Percentiles rank a stretch among this genome's conserved stretches.
phyloP scores from a whole-genome alignment of 2,329 filamentous ascomycete genomes.

The Diaporthe nobilis region DNA sequence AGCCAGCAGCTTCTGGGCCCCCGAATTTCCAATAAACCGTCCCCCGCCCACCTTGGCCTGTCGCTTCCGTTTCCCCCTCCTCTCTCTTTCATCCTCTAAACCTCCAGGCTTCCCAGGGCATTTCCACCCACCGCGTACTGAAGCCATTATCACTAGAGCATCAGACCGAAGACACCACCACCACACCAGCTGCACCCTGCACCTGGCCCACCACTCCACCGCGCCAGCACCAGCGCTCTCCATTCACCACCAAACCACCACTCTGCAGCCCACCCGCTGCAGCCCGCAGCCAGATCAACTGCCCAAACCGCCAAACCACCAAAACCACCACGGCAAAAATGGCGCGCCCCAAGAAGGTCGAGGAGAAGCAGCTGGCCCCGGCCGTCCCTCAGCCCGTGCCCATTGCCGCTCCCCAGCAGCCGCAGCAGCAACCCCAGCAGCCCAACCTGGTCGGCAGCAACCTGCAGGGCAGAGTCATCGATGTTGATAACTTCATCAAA shows the following conservation, averaged over 20 bases:
- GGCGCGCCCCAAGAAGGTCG: conserved; percentile 58
- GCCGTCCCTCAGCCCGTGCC: conserved; percentile 35
- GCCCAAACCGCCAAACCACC: conserved; percentile 21
- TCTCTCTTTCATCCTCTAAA: conserved; percentile 40
- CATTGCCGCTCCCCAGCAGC: conserved; percentile 33
- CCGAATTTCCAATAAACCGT: conserved; percentile 38
- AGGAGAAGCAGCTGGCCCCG: conserved; percentile 41
- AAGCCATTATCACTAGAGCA: conserved; percentile 35
- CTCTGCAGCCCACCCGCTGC: conserved; percentile 9
- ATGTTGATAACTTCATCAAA: conserved; percentile 82
- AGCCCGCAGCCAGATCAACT: conserved; percentile 3
- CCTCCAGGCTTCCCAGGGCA: conserved; percentile 37
- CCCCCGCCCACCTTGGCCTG: conserved; percentile 35
- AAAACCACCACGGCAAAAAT: conserved; percentile 46
- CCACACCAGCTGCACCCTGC: conserved; percentile 29
- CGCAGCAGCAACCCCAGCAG: conserved; percentile 27
- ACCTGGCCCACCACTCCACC: conserved; percentile 30
- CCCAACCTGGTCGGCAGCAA: conserved; percentile 32
- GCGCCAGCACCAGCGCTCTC: neutral
- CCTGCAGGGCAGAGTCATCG: conserved; percentile 61
- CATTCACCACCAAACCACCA: neutral
- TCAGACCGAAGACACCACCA: conserved; percentile 18
- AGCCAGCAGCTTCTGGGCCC: conserved; percentile 37
- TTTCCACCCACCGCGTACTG: conserved; percentile 31
- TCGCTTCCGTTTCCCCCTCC: conserved; percentile 32